Conservation (phyloP, 805 yeast genomes). For the Wickerhamiella sergipiensis region DNA sequence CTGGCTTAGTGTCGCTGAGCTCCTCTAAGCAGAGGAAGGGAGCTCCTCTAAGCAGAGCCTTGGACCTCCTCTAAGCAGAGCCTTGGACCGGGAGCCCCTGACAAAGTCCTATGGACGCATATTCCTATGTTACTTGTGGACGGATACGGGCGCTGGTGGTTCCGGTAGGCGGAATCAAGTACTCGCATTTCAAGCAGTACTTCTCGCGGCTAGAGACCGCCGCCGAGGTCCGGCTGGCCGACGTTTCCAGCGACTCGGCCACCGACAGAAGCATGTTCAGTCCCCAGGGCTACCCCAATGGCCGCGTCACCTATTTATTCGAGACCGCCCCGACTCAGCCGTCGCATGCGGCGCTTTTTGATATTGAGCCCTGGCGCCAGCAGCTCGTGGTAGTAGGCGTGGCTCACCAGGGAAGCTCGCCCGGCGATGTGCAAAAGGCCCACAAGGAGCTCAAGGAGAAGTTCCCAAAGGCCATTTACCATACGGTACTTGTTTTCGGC, state of each 20-base stretch:
- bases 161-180: constrained; percentile 43
- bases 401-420: constrained; percentile 19
- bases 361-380: constrained; percentile 81
- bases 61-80: too few relatives aligned
- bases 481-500: constrained; percentile 41
- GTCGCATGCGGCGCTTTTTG: constrained; percentile 59
- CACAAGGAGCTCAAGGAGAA: constrained; percentile 30
- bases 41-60: too few relatives aligned
- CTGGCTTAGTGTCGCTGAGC: too few relatives aligned
- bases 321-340: constrained; percentile 33
- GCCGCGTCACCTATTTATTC: constrained; percentile 52
- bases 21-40: too few relatives aligned
- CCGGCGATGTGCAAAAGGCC: constrained; percentile 14
- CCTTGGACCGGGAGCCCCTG: too few relatives aligned
- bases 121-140: constrained; percentile 46
- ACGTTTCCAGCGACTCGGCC: constrained; percentile 45
- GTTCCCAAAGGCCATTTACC: constrained; percentile 42
- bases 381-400: constrained; percentile 41
- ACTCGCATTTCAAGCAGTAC: constrained; percentile 31
- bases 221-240: constrained; percentile 57
- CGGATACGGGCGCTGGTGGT: constrained; percentile 52
- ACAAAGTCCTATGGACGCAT: constrained; percentile 17
- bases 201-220: constrained; percentile 33
- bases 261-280: constrained; percentile 36
- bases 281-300: constrained; percentile 77